Evolutionary conservation across 352 stramenopile species (phyloP).

Genomic region (Phytophthora idaei): DNA sequence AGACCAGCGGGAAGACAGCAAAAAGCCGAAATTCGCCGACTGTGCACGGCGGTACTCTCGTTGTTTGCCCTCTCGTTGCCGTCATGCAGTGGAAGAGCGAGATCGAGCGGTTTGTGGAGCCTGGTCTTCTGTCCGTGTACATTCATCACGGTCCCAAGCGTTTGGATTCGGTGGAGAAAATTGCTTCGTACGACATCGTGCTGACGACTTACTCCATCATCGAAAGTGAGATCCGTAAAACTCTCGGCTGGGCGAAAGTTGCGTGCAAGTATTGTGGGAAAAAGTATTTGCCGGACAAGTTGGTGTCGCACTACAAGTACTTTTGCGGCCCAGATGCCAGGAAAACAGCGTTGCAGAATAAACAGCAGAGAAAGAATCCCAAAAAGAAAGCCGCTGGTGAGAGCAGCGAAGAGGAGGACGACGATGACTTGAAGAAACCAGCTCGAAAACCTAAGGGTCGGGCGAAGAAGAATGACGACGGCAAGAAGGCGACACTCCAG

Average conservation of each 20-base stretch:
- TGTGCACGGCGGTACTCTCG: conserved; percentile 90
- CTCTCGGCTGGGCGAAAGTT: conserved; percentile 73
- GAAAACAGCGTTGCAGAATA: conserved; percentile 93
- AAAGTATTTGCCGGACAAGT: conserved; percentile 93
- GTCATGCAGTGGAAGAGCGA: conserved; percentile 94
- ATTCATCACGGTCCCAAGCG: conserved; percentile 96
- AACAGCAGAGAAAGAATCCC: conserved; percentile 70
- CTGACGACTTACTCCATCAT: conserved; percentile 98
- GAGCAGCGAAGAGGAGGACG: conserved; percentile 64
- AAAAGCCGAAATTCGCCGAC: conserved; percentile 14
- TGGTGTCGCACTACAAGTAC: conserved; percentile 96
- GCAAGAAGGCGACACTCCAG: conserved; percentile 24
- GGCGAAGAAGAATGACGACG: conserved; percentile 46
- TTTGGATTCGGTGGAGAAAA: conserved; percentile 60
- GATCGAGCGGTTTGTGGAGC: conserved; percentile 93
- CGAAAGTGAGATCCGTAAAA: conserved; percentile 91
- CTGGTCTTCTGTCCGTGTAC: conserved; percentile 91
- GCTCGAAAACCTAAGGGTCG: conserved; percentile 41
- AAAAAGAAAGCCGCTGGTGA: conserved; percentile 71
- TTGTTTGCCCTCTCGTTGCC: conserved; percentile 97
- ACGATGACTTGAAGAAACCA: conserved; percentile 66
- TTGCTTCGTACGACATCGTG: conserved; percentile 97
- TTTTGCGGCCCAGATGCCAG: conserved; percentile 98
- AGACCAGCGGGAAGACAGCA: conserved; percentile 22
- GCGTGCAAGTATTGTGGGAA: conserved; percentile 96